These are phyloP conservation scores for Ilyonectria mors-panacis DNA, from an alignment of 2,329 filamentous ascomycete genomes.

Conservation along the genomic window DNA sequence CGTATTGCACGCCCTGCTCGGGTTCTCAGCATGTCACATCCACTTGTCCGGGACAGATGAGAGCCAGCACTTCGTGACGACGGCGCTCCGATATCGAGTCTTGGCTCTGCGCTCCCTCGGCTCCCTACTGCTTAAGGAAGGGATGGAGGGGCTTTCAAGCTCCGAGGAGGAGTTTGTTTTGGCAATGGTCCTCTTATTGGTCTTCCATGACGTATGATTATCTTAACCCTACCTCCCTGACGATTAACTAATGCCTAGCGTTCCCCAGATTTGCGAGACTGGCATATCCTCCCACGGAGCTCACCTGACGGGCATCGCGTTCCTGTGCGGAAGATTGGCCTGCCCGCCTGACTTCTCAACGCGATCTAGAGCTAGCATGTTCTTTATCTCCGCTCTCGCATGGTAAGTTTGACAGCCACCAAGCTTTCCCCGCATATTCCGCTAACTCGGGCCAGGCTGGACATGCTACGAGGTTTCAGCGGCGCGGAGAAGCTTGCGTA, in stretches of 20 bases:
- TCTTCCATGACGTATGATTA: conserved; percentile 45
- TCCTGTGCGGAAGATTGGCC: conserved; percentile 46
- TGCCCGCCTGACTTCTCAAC: conserved; percentile 20
- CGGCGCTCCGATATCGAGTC: conserved; percentile 42
- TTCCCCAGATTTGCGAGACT: conserved; percentile 44
- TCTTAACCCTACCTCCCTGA: accelerated
- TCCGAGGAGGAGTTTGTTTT: conserved; percentile 45
- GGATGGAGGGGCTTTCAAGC: conserved; percentile 14
- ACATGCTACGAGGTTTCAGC: conserved; percentile 50
- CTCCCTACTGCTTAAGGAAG: conserved; percentile 37
- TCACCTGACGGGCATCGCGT: conserved; percentile 48
- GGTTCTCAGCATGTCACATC: conserved; percentile 47
- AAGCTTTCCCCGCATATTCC: background rate
- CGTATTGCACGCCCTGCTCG: conserved; percentile 47
- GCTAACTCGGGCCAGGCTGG: conserved; percentile 39
- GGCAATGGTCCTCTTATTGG: conserved; percentile 44
- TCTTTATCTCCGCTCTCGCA: conserved; percentile 45
- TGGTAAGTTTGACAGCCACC: conserved; percentile 35
- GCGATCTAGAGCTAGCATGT: conserved; percentile 40
- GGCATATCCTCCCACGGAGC: conserved; percentile 47
- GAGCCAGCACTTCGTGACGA: conserved; percentile 25
- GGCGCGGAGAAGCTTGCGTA: conserved; percentile 51
- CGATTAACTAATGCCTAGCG: background rate
- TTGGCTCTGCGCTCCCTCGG: conserved; percentile 43
- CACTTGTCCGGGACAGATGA: conserved; percentile 30